Evolutionary conservation across 1,139 yeast species (phyloP).

Genomic region (Hyphopichia pseudoburtonii): DNA sequence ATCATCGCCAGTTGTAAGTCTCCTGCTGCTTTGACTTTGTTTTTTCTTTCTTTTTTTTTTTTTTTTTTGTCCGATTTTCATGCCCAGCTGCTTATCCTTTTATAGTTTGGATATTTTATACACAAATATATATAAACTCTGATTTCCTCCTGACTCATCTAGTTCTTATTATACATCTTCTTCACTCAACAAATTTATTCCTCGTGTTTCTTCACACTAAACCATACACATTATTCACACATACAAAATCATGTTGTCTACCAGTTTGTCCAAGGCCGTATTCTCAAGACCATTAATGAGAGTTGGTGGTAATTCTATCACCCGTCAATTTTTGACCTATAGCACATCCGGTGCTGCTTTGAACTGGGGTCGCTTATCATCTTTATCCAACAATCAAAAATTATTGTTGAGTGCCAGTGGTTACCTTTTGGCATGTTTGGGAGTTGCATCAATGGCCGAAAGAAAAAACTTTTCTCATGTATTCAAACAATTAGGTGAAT

Average conservation of each 20-base stretch:
- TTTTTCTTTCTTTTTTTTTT: too few species aligned
- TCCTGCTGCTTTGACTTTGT: too few species aligned
- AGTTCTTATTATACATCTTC: too few species aligned
- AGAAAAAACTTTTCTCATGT: conserved; percentile 21
- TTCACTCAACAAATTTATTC: too few species aligned
- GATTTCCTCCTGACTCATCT: too few species aligned
- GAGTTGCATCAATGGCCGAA: conserved; percentile 25
- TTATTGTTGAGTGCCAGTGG: conserved; percentile 17
- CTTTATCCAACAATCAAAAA: conserved; percentile 3
- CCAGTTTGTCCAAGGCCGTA: not conserved
- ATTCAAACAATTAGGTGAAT: conserved; percentile 25
- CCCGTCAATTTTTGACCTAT: conserved; percentile 2
- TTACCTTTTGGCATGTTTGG: conserved; percentile 20
- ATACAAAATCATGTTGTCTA: not conserved
- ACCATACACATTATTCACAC: too few species aligned
- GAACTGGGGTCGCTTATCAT: not conserved
- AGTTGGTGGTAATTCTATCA: not conserved
- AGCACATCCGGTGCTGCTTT: conserved; percentile 1
- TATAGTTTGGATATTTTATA: too few species aligned
- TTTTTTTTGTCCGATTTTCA: too few species aligned
- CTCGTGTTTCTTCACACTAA: too few species aligned
- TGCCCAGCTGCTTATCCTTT: too few species aligned
- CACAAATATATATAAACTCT: too few species aligned
- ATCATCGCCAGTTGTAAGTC: too few species aligned
- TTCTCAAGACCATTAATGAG: not conserved